These are phyloP conservation scores for Agaricus bisporus DNA, from an alignment of 768 basidiomycete genomes.

Conservation along the genomic window DNA sequence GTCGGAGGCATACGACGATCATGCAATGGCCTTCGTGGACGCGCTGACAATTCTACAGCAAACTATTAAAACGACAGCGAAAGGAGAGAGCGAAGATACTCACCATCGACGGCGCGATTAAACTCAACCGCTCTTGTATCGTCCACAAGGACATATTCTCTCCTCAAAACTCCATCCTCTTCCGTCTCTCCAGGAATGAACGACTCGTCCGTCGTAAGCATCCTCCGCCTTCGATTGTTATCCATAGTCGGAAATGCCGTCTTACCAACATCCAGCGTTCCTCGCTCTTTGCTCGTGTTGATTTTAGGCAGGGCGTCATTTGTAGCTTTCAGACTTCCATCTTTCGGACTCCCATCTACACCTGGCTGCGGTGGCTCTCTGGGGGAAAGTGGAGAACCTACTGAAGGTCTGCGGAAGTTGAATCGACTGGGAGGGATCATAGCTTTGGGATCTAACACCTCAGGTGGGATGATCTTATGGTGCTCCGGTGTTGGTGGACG, in stretches of 20 bases:
- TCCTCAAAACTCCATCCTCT: constrained; percentile 71
- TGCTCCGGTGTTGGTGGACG: constrained; percentile 57
- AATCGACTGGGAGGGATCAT: constrained; percentile 83
- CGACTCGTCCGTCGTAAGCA: constrained; percentile 54
- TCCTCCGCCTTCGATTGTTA: constrained; percentile 17
- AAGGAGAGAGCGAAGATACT: constrained; percentile 15
- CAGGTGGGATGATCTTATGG: constrained; percentile 69
- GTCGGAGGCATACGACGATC: constrained; percentile 48
- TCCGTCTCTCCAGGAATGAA: constrained; percentile 79
- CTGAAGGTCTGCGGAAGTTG: constrained; percentile 48
- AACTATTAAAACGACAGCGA: constrained; percentile 5
- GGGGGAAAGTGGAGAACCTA: constrained; percentile 8
- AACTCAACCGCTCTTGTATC: constrained; percentile 89
- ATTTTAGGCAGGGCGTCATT: constrained; percentile 17
- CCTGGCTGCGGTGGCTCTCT: constrained; percentile 8
- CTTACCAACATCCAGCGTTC: neutral
- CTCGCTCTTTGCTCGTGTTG: neutral
- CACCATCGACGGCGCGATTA: constrained; percentile 87
- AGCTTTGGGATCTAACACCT: constrained; percentile 72
- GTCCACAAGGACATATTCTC: constrained; percentile 92
- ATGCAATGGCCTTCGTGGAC: constrained; percentile 51
- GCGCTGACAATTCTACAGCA: constrained; percentile 55
- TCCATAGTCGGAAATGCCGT: constrained; percentile 11
- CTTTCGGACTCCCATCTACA: constrained; percentile 19
- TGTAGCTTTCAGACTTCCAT: constrained; percentile 16